These are phyloP conservation scores for Xerocomellus amylosporus DNA, from an alignment of 768 basidiomycete genomes.

Conservation along the genomic window DNA sequence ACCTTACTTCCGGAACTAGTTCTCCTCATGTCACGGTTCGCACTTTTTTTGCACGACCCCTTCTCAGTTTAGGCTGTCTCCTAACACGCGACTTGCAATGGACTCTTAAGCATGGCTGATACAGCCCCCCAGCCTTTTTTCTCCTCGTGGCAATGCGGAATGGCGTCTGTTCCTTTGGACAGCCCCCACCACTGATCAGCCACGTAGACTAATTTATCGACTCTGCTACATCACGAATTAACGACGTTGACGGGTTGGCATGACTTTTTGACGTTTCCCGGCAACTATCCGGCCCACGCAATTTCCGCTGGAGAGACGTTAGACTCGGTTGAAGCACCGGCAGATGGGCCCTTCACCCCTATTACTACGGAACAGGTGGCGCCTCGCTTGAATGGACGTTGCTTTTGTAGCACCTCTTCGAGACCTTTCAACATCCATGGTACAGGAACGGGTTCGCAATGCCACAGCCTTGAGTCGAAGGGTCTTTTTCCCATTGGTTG, in stretches of 20 bases:
- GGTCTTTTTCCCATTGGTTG: too few relatives aligned
- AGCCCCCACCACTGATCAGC: conserved; percentile 1
- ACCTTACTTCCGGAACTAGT: conserved; percentile 21
- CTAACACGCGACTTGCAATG: conserved; percentile 3
- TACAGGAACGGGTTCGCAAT: too few relatives aligned
- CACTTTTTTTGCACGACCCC: background rate
- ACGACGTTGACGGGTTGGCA: background rate
- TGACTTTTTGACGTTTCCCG: background rate
- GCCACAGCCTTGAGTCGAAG: too few relatives aligned
- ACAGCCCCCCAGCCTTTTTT: background rate
- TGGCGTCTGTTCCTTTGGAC: background rate
- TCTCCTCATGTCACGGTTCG: background rate
- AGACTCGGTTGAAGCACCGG: background rate
- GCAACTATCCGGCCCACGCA: background rate
- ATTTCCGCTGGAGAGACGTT: background rate
- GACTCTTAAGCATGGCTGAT: conserved; percentile 10
- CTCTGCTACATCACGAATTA: conserved; percentile 1
- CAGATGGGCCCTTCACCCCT: too few relatives aligned
- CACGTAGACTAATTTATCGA: conserved; percentile 23
- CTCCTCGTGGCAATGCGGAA: background rate
- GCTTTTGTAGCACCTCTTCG: background rate
- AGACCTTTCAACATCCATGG: too few relatives aligned
- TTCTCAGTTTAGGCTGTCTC: background rate
- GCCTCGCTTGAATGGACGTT: background rate
- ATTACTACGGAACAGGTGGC: too few relatives aligned